Conservation (phyloP, 371 early-diverging fungal genomes). For the Rhizomucor miehei region DNA sequence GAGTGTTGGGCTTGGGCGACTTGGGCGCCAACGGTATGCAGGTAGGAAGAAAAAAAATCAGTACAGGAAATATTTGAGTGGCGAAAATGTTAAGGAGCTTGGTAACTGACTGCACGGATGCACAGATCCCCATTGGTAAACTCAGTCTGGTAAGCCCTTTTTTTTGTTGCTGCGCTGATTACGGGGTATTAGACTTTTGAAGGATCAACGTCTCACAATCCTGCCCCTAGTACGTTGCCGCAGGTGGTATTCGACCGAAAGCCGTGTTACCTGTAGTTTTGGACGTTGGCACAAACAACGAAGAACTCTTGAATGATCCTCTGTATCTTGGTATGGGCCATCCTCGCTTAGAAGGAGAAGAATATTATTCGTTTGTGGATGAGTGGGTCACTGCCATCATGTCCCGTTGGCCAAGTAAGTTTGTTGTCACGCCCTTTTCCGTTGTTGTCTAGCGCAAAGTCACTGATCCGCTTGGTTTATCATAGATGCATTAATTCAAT, state of each 20-base stretch:
- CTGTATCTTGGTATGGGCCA: conserved; percentile 67
- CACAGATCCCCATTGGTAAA: conserved; percentile 54
- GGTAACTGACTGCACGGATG: neutral
- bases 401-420: conserved; percentile 62
- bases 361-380: conserved; percentile 63
- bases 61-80: neutral
- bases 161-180: neutral
- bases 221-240: conserved; percentile 50
- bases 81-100: too few species aligned
- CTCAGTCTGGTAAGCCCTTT: conserved; percentile 55
- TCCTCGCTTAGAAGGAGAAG: conserved; percentile 57
- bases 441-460: neutral
- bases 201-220: conserved; percentile 1
- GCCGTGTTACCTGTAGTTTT: conserved; percentile 63
- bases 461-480: neutral
- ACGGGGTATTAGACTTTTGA: conserved; percentile 2
- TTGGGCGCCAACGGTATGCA: conserved; percentile 73
- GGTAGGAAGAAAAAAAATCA: neutral
- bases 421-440: neutral
- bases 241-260: conserved; percentile 64
- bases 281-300: conserved; percentile 68
- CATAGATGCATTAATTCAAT: conserved; percentile 50
- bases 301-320: conserved; percentile 54
- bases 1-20: conserved; percentile 59
- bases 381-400: conserved; percentile 64